These are phyloP conservation scores for Skeletonema costatum DNA, from an alignment of 108 stramenopile species.

Conservation along the genomic window DNA sequence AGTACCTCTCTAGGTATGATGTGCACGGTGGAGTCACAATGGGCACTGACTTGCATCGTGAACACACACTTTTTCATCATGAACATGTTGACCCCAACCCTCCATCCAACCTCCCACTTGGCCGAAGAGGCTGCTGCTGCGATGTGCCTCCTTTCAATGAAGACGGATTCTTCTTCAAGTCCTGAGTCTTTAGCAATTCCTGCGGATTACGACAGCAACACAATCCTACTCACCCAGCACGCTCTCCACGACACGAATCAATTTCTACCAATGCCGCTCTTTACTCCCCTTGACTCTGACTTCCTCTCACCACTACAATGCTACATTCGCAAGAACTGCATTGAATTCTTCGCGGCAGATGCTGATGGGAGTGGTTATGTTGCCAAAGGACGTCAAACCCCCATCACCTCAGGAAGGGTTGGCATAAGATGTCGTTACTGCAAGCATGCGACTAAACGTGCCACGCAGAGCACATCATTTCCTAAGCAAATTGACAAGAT, in stretches of 20 bases:
- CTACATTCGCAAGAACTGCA: slow-evolving; percentile 65
- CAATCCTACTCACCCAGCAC: not conserved
- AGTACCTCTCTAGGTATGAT: too few species aligned
- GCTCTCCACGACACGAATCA: not conserved
- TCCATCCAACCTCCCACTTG: not conserved
- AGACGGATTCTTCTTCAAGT: not conserved
- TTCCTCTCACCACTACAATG: slow-evolving; percentile 74
- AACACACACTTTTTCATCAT: not conserved
- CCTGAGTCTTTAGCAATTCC: not conserved
- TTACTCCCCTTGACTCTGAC: slow-evolving; percentile 43
- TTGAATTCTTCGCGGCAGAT: slow-evolving; percentile 60
- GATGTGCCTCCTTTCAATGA: not conserved
- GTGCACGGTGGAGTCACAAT: too few species aligned
- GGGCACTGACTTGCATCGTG: too few species aligned
- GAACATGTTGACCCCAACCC: not conserved
- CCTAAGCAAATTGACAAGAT: slow-evolving; percentile 13
- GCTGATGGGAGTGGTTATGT: not conserved
- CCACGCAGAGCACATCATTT: slow-evolving; percentile 16
- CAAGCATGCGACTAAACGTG: slow-evolving; percentile 7
- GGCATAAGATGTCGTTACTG: slow-evolving; percentile 76
- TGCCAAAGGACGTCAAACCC: slow-evolving; percentile 27
- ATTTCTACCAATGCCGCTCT: slow-evolving; percentile 27
- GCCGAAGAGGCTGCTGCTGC: not conserved
- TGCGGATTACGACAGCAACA: not conserved
- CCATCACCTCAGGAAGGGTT: slow-evolving; percentile 35